Base-by-base conservation (phyloP, 2,329 filamentous ascomycete species). In the Neoarthrinium moseri region DNA sequence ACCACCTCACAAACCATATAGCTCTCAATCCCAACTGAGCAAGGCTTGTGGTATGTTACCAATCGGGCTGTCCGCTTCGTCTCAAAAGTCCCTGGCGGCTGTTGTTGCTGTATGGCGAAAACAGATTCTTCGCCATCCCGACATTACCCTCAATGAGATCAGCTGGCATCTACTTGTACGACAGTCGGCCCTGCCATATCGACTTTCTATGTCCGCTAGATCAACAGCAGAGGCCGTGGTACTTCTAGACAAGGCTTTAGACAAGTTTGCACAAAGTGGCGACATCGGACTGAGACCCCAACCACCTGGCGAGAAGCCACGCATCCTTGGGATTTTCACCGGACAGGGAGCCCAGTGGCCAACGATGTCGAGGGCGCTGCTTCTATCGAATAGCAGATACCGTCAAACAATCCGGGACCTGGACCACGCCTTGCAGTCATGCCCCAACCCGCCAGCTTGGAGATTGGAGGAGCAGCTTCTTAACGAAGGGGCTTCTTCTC, bases 321-420 rank as follows among this genome's bases (percentile, higher is more conserved):
- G 52, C 12, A 56, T 64, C 29, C 50, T 65, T 2, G 62, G 59
- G 2, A 36, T 66, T 5, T 68, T 68, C 49, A 66, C 64, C 4
- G 65, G 65, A 21, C 65, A 68, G 32, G 65, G 64, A 17, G 63
- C 64, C 4, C 64, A 67, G 46, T 67, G 64, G 63, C 40, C 57
- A 4, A 53, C 58, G 15, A 68, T 68, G 65, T 65, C 62, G 4
- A 55, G 46, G 24, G 47, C 57, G 4, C 46, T 68, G 23, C 48
- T 66, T 6, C 50, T 24, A 23, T 58, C 56, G 5, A 67, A 53
- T 49, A 22, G 48, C 1, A 51, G 59, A 6, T 72, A 67, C 42
- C 60, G 61, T 6, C 27, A 59, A 11, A 58, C 59, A 1, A 70
- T 73, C 22, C 56, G 53, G 2, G 35, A 26, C 4, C 58, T 73